These are phyloP conservation scores for Tetrahymena borealis DNA, from an alignment of 73 alveolate species.

Conservation along the genomic window DNA sequence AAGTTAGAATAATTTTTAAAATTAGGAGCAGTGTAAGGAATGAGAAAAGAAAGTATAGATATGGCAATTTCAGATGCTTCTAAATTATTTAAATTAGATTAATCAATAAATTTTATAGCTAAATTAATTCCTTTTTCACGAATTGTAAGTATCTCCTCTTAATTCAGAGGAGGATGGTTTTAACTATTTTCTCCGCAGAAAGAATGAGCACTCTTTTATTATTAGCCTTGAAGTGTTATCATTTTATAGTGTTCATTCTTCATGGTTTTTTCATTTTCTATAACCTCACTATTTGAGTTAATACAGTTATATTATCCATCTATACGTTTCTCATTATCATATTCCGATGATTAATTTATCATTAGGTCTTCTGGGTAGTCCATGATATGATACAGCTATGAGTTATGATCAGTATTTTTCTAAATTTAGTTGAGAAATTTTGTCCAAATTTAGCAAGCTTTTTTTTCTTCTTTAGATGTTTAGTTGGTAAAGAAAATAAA, in stretches of 20 bases:
- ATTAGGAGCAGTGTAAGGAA: background rate
- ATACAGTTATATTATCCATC: too few relatives aligned
- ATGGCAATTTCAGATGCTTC: background rate
- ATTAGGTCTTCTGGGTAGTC: too few relatives aligned
- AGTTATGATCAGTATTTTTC: background rate
- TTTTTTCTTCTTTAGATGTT: background rate
- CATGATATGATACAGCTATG: too few relatives aligned
- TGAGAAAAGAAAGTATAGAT: background rate
- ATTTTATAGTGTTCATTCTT: background rate
- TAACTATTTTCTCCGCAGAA: background rate
- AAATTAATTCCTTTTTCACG: background rate
- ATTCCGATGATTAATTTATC: too few relatives aligned
- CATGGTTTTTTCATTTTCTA: too few relatives aligned
- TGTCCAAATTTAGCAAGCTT: background rate
- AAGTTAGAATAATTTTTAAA: background rate
- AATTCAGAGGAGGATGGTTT: background rate
- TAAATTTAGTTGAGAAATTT: background rate
- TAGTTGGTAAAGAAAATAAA: background rate
- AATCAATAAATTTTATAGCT: background rate
- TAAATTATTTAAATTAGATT: background rate
- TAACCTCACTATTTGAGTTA: too few relatives aligned
- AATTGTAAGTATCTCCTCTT: background rate
- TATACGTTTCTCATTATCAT: too few relatives aligned
- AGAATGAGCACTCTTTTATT: background rate
- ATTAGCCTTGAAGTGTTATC: background rate